Evolutionary conservation across 108 stramenopile species (phyloP), one percentile per base, ranked within the genome.

Genomic region (Cyclotella baltica): DNA sequence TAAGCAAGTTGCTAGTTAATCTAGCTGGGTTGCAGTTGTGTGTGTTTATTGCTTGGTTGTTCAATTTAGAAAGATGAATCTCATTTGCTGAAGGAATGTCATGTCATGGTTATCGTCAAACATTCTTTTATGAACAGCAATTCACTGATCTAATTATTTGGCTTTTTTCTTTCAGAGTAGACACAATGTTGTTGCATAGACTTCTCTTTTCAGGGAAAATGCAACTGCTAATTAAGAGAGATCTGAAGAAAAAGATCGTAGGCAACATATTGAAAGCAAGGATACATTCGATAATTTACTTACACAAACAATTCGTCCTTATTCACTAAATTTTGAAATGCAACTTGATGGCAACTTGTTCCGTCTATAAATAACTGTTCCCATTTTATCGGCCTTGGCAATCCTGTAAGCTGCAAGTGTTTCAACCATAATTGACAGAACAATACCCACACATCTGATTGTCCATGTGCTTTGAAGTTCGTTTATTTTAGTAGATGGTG

Each of bases 11-110:
- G 8, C 15, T 5, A 18, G 30, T 23, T 4, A 30, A 4, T 4
- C 38, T 48, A 53, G 68, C 68, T n/a, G n/a, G 50, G 53, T 70
- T 70, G 68, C 68, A 70, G 11, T 31, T 70, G 25, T 70, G 50
- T 35, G 68, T 56, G 31, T 13, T 36, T 13, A 70, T 20, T 10
- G 53, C 28, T 8, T 50, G 50, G 4, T 50, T 50, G 22, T 52
- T 36, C 4, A 64, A 22, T 64, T 64, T 64, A n/a, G 62, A 62
- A 19, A 62, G 34, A 36, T 36, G 35, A n/a, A 62, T 36, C 36
- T 29, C 33, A 20, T 25, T 36, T 13, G 31, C 19, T 16, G 31
- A n/a, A 36, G 62, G 62, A 36, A 62, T 62, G 34, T 62, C 62
- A n/a, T n/a, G n/a, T n/a, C n/a, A 11, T 62, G 62, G 22, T 62